phyloP scores from a whole-genome alignment of 306 rosid species.

The Pueraria montana region DNA sequence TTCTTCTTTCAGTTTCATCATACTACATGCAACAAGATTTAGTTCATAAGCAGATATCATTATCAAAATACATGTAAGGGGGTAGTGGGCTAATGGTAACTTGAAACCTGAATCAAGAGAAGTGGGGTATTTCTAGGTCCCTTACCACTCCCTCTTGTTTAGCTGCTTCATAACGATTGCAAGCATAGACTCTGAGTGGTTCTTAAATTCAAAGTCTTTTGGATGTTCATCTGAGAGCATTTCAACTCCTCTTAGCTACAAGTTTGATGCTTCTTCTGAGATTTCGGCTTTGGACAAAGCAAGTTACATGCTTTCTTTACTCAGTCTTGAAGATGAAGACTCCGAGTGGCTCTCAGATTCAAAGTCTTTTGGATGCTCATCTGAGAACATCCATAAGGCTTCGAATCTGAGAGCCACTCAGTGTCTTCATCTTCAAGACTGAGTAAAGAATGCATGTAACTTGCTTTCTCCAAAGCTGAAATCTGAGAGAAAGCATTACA shows the following conservation, averaged over 20 bases:
- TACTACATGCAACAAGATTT: conserved; percentile 55
- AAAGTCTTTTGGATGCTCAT: too few species aligned
- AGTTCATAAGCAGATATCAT: conserved; percentile 30
- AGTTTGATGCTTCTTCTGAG: conserved; percentile 36
- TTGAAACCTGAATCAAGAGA: conserved; percentile 36
- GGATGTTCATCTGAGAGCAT: conserved; percentile 34
- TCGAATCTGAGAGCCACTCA: conserved; percentile 21
- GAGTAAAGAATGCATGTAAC: conserved; percentile 52
- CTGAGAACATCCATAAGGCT: neutral
- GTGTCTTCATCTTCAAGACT: conserved; percentile 49
- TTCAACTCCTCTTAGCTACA: too few species aligned
- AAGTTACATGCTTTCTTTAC: conserved; percentile 40
- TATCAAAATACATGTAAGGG: conserved; percentile 24
- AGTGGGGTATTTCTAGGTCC: conserved; percentile 21
- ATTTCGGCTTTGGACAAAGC: conserved; percentile 32
- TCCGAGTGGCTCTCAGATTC: too few species aligned
- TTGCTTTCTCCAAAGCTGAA: conserved; percentile 42
- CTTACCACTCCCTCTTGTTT: conserved; percentile 77
- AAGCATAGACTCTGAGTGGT: conserved; percentile 56
- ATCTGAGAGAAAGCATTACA: conserved; percentile 23
- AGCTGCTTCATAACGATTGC: conserved; percentile 72
- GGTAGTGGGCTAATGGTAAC: neutral
- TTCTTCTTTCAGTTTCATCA: conserved; percentile 85
- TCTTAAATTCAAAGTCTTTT: neutral
- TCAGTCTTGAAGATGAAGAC: too few species aligned